Percentiles rank a stretch among this genome's conserved stretches.
Evolutionary conservation across 768 basidiomycete species (phyloP).

Genomic region (Rhizopogon vinicolor): DNA sequence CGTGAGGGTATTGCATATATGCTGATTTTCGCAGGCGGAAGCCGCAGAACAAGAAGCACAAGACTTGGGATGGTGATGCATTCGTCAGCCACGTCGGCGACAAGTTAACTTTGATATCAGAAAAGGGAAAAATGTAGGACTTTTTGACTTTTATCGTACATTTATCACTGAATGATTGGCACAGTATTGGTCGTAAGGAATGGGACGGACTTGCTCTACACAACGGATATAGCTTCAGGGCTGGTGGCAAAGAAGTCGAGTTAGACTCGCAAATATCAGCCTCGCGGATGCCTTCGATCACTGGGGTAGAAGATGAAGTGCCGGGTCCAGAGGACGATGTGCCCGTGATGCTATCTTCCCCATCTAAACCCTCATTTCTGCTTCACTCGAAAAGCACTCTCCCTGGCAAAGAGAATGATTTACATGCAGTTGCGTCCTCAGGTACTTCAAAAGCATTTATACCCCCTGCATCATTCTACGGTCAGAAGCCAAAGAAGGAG

Average conservation of each 20-base stretch:
- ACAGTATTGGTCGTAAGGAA: conserved; percentile 55
- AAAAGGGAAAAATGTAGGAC: conserved; percentile 65
- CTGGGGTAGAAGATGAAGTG: conserved; percentile 25
- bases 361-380: conserved; percentile 5
- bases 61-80: conserved; percentile 83
- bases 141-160: conserved; percentile 2
- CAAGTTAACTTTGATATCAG: conserved; percentile 59
- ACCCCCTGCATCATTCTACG: conserved; percentile 62
- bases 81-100: conserved; percentile 49
- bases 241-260: conserved; percentile 59
- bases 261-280: conserved; percentile 48
- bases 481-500: conserved; percentile 28
- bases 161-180: conserved; percentile 6
- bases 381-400: conserved; percentile 2
- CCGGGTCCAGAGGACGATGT: conserved; percentile 16
- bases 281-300: conserved; percentile 47
- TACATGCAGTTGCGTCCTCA: conserved; percentile 4
- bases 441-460: conserved; percentile 32
- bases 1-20: conserved; percentile 4
- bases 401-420: conserved; percentile 18
- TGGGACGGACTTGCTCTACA: conserved; percentile 54
- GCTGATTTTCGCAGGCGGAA: conserved; percentile 52
- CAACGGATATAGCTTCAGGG: conserved; percentile 35
- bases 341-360: conserved; percentile 11
- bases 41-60: conserved; percentile 67